Evolutionary conservation across 2,329 filamentous ascomycete genomes (phyloP), one percentile per base, ranked within the genome.

Genomic region (Penicillium sp.): DNA sequence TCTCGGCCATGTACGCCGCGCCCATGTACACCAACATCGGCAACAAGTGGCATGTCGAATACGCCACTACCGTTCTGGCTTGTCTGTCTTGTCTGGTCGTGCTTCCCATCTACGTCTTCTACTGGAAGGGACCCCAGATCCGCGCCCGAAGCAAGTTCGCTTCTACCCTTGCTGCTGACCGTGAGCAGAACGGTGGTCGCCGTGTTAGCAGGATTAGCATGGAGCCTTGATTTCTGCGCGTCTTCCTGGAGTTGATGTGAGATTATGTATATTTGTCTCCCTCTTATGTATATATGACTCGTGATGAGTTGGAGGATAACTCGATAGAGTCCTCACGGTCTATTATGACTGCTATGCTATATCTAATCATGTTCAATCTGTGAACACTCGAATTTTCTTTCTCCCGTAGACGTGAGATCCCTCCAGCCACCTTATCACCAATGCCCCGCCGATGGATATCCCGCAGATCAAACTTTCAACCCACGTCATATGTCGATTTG

Each of bases 1-100:
- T 89, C 8, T 80, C 89, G 1, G 88, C 87, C 1, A 77, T 89
- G 38, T 86, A 85, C 11, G 85, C 87, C 0, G 81, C 82, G 0
- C 87, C 87, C 0, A 85, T 86, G 70, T 86, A 84, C 70, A 64
- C 71, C 40, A 83, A 86, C 59, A 83, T 87, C 18, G 74, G 77
- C 4, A 68, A 75, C 5, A 78, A 78, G 61, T 82, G 82, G 49
- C 76, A 76, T 24, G 70, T 86, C 1, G 77, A 83, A 48, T 79
- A 82, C 44, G 83, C 83, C 0, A 81, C 77, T 5, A 86, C 83
- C 0, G 83, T 88, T 21, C 78, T 88, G 0, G 82, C 82, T 55
- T 79, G 76, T 59, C 80, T 88, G 36, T 81, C 85, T 0, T 77
- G 83, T 51, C 62, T 86, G 0, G 78, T 88, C 1, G 83, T 86